phyloP scores from a whole-genome alignment of 2,329 filamentous ascomycete species.

The Neofusicoccum sp. region DNA sequence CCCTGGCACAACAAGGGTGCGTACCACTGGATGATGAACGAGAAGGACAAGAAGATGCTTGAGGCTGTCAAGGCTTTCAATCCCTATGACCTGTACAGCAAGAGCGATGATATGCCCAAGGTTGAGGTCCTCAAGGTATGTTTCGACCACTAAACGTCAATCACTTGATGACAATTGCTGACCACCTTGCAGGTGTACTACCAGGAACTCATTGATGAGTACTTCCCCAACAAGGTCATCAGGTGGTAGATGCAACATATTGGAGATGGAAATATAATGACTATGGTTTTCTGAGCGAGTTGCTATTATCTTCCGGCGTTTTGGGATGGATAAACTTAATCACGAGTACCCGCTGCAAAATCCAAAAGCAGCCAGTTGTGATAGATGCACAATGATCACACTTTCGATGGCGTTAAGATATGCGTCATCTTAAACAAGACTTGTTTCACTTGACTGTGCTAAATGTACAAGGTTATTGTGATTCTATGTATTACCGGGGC shows the following conservation, averaged over 20 bases:
- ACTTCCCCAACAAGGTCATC: constrained; percentile 66
- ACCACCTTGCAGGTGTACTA: constrained; percentile 62
- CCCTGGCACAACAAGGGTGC: constrained; percentile 83
- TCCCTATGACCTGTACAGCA: constrained; percentile 88
- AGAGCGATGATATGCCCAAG: constrained; percentile 77
- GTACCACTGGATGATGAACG: constrained; percentile 79
- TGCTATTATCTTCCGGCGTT: not conserved
- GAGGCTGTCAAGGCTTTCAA: constrained; percentile 83
- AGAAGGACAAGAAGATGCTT: constrained; percentile 76
- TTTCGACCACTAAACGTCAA: not conserved
- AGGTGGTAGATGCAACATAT: constrained; percentile 55
- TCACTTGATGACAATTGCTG: constrained; percentile 15
- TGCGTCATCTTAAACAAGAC: not conserved
- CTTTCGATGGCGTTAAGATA: not conserved
- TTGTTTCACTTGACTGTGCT: not conserved
- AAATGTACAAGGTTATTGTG: no score
- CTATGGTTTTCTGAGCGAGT: constrained; percentile 1
- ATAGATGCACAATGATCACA: constrained; percentile 10
- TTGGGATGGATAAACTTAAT: not conserved
- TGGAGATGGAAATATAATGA: not conserved
- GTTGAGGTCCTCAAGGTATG: constrained; percentile 71
- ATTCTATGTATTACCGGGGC: no score
- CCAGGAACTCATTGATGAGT: constrained; percentile 71
- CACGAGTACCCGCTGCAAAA: constrained; percentile 9
- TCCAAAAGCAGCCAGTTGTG: constrained; percentile 6